Evolutionary conservation across 208 protist genomes (phyloP), one percentile per base, ranked within the genome.

Genomic region (Lotmaria passim): DNA sequence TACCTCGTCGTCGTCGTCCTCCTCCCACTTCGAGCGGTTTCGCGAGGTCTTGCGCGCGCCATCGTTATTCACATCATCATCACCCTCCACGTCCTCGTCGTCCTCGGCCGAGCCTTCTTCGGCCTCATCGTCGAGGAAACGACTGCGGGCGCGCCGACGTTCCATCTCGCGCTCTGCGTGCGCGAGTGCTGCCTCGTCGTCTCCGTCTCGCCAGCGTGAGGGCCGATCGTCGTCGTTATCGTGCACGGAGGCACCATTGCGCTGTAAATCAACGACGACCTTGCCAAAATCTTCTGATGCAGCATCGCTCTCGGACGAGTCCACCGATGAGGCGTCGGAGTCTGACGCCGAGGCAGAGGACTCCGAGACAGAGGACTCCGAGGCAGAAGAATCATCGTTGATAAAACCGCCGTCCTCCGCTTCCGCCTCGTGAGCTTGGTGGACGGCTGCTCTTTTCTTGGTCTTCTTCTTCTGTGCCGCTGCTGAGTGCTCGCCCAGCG

Each of bases 81-180:
- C 52, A 2, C 47, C 77, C n/a, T 56, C 61, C 8, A 28, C 69
- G n/a, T 81, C 67, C 10, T 60, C 70, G 7, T 87, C 82, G 38
- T 69, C 71, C 41, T 66, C 51, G 0, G 80, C 75, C 10, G 82
- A 86, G 11, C 50, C 77, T 68, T 94, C 86, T 66, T 91, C 84
- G 2, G 90, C 90, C 69, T 95, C 90, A 39, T 95, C 90, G 57
- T 95, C 87, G 30, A 95, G 83, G 60, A 86, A 95, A 10, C 78
- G 78, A 11, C 86, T 91, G 12, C 65, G 69, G n/a, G 55, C 57
- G 10, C 36, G 36, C n/a, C 65, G 62, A 21, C 71, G 78, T 46
- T 57, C 44, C 31, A 61, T 44, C 69, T 84, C 72, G 14, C 78
- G 57, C 64, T 83, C 70, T 3, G 76, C 79, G 19, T 64, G 58